Evolutionary conservation across 1,284 basidiomycete species (phyloP).

Genomic region (Cutaneotrichosporon mucoides): DNA sequence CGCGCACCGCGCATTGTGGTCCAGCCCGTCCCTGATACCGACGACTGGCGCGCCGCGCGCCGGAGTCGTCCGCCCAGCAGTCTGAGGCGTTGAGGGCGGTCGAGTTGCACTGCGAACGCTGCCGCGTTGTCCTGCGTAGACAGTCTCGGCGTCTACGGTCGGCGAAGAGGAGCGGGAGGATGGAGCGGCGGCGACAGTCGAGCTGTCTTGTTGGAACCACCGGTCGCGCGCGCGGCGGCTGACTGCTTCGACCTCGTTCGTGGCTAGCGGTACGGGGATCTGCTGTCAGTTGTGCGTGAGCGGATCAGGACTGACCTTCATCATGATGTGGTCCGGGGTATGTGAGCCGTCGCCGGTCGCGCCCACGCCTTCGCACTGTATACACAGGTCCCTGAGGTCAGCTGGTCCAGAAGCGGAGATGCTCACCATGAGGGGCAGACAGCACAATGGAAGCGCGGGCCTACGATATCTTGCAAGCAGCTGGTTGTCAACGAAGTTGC

Average conservation of each 20-base stretch:
- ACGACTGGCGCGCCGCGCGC: neutral
- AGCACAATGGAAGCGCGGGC: conserved; percentile 83
- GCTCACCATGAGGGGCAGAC: conserved; percentile 58
- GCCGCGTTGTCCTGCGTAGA: conserved; percentile 26
- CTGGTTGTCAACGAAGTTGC: conserved; percentile 49
- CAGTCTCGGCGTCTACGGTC: conserved; percentile 43
- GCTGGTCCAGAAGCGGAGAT: neutral
- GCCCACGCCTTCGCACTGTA: conserved; percentile 81
- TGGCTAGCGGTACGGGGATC: conserved; percentile 80
- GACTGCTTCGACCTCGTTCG: conserved; percentile 66
- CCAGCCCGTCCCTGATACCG: conserved; percentile 32
- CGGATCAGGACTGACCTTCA: conserved; percentile 61
- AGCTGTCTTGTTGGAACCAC: conserved; percentile 71
- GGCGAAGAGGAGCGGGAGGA: conserved; percentile 40
- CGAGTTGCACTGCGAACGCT: neutral
- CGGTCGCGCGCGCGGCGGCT: conserved; percentile 67
- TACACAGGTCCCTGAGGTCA: conserved; percentile 57
- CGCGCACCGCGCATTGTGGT: conserved; percentile 38
- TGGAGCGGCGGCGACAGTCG: conserved; percentile 38
- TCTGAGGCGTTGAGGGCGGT: neutral
- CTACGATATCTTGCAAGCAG: conserved; percentile 80
- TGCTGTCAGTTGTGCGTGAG: conserved; percentile 35
- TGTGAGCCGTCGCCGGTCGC: conserved; percentile 34
- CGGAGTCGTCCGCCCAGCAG: neutral
- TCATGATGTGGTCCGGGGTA: conserved; percentile 67